Evolutionary conservation across 495 filamentous ascomycete species (phyloP).

Genomic region (Penicillium cataractarum): DNA sequence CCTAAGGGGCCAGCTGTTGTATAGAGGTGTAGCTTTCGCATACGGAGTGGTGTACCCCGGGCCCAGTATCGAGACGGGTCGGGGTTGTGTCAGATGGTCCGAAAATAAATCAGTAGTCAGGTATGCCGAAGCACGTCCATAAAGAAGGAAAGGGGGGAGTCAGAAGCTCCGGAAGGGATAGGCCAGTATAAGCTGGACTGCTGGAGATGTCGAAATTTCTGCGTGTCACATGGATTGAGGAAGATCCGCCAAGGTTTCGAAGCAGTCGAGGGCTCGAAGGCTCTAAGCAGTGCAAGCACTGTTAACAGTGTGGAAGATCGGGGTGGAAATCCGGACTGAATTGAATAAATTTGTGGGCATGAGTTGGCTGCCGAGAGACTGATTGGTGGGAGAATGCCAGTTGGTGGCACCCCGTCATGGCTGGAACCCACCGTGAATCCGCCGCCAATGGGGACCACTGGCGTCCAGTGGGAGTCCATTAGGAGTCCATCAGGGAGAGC

Average conservation of each 20-base stretch:
- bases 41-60: neutral
- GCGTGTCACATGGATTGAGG: slow-evolving; percentile 39
- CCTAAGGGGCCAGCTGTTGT: no score
- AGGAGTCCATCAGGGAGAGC: no score
- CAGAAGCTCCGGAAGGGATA: neutral
- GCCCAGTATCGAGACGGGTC: neutral
- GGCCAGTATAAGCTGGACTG: neutral
- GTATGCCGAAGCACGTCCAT: neutral
- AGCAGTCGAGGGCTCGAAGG: neutral
- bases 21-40: no score
- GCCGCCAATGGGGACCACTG: slow-evolving; percentile 11
- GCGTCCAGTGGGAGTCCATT: no score
- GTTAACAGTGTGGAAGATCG: slow-evolving; percentile 1
- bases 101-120: neutral
- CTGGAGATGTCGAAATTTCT: slow-evolving; percentile 33
- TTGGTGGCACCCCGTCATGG: slow-evolving; percentile 30
- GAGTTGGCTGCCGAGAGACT: slow-evolving; percentile 24
- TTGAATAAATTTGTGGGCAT: slow-evolving; percentile 8
- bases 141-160: neutral
- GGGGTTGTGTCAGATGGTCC: neutral
- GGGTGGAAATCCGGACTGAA: slow-evolving; percentile 12
- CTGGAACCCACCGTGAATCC: slow-evolving; percentile 20
- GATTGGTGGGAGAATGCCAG: slow-evolving; percentile 43
- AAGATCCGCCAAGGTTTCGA: neutral
- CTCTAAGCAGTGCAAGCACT: no score